Conservation (phyloP, 768 basidiomycete genomes). For the Baorangia bicolor region DNA sequence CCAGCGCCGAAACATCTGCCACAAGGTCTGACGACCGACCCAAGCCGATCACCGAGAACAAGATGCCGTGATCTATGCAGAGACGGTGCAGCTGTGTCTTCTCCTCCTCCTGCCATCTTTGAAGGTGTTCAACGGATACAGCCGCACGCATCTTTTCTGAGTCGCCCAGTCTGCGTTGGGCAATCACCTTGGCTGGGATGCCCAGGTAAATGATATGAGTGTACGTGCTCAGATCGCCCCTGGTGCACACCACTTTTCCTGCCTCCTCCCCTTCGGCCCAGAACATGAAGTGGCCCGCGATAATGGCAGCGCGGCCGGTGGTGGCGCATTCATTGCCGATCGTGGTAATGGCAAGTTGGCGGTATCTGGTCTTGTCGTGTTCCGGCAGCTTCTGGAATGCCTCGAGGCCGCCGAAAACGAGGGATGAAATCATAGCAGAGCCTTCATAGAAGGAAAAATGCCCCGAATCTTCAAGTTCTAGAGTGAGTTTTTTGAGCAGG, state of each 20-base stretch:
- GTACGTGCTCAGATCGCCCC: conserved; percentile 16
- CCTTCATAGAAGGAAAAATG: conserved; percentile 15
- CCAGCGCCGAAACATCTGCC: conserved; percentile 13
- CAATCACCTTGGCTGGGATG: conserved; percentile 12
- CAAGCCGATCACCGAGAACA: conserved; percentile 14
- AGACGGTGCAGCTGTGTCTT: conserved; percentile 15
- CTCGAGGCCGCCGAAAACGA: conserved; percentile 10
- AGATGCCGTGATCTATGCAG: conserved; percentile 15
- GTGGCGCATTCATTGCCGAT: conserved; percentile 10
- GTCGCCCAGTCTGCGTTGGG: conserved; percentile 12
- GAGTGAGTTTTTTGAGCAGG: conserved; percentile 9
- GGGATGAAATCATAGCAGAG: conserved; percentile 15
- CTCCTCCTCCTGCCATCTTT: conserved; percentile 16
- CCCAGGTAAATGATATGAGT: conserved; percentile 15
- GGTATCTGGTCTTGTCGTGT: conserved; percentile 14
- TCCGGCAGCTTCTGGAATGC: conserved; percentile 13
- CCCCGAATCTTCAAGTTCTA: conserved; percentile 10
- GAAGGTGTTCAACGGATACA: conserved; percentile 13
- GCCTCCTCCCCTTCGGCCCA: conserved; percentile 16
- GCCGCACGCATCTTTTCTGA: conserved; percentile 5
- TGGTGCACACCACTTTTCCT: conserved; percentile 17
- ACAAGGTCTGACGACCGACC: conserved; percentile 9
- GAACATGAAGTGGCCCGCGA: conserved; percentile 16
- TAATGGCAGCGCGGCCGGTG: conserved; percentile 10
- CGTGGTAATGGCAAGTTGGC: conserved; percentile 12